Evolutionary conservation across 2,329 filamentous ascomycete species (phyloP), one percentile per base, ranked within the genome.

Genomic region (Pyrenochaeta sp.): DNA sequence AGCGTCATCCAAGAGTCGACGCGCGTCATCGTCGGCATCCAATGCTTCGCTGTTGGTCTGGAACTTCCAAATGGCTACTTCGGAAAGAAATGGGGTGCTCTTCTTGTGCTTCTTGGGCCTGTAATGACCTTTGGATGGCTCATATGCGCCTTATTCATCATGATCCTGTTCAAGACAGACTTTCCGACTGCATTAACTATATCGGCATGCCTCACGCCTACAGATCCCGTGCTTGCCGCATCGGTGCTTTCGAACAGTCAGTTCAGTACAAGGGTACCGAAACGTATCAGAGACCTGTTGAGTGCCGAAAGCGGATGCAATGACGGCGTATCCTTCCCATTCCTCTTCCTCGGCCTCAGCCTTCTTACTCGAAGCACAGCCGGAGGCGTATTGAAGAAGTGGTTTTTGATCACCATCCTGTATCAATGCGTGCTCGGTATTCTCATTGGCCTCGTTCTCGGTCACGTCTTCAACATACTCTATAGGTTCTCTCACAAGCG

Each of bases 281-380:
- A 78, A 56, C 77, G 84, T 4, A 70, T 86, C 43, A 81, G 81
- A 42, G 77, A 85, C 64, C 71, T 86, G 47, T 75, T 86, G 9
- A 79, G 80, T 19, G 84, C 84, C 0, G 85, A 87, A 62, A 83
- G 80, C 42, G 85, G 83, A 1, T 85, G 82, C 65, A 86, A 86
- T 56, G 84, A 87, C 59, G 85, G 82, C 8, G 76, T 84, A 5
- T 83, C 82, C 0, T 86, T 86, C 58, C 84, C 84, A 0, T 86
- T 86, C 65, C 71, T 86, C 1, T 86, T 85, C 63, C 69, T 83
- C n/a, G 84, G 83, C 0, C 66, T 86, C 0, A 80, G 78, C 48
- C 72, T 81, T 22, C 66, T 85, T 6, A 80, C 79, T 7, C 71
- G 80, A 32, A 61, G 66, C 3, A 78, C 74, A 1, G 57, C 74